phyloP scores from a whole-genome alignment of 345 rosid genomes.

The Aquilaria malaccensis region DNA sequence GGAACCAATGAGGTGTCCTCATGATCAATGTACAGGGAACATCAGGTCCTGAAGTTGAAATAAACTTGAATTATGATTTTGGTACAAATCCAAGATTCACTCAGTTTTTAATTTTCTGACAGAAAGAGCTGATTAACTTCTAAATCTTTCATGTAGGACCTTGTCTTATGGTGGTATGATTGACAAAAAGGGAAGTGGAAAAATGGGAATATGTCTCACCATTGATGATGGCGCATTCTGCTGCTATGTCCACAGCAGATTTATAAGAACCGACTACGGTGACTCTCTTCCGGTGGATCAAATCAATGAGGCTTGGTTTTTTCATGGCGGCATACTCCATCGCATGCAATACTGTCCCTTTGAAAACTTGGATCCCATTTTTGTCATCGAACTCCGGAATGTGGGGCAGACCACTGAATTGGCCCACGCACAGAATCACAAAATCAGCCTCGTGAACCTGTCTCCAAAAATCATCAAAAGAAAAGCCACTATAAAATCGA shows the following conservation, averaged over 20 bases:
- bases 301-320: conserved; percentile 10
- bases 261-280: conserved; percentile 26
- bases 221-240: conserved; percentile 28
- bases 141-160: too few relatives aligned
- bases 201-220: conserved; percentile 12
- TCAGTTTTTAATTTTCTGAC: too few relatives aligned
- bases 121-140: too few relatives aligned
- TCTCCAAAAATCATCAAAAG: neutral
- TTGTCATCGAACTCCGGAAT: conserved; percentile 26
- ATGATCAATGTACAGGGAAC: conserved; percentile 32
- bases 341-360: conserved; percentile 31
- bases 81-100: too few relatives aligned
- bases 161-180: too few relatives aligned
- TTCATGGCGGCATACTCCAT: conserved; percentile 26
- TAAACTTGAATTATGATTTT: too few relatives aligned
- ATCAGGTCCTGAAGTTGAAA: conserved; percentile 15
- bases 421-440: conserved; percentile 28
- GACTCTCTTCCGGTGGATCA: conserved; percentile 24
- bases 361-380: conserved; percentile 22
- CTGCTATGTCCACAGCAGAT: conserved; percentile 33
- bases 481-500: neutral
- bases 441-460: conserved; percentile 32
- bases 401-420: conserved; percentile 25
- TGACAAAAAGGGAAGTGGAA: too few relatives aligned
- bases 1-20: conserved; percentile 27